Base-by-base conservation (phyloP, 2,329 filamentous ascomycete species). In the Botrytis deweyae region DNA sequence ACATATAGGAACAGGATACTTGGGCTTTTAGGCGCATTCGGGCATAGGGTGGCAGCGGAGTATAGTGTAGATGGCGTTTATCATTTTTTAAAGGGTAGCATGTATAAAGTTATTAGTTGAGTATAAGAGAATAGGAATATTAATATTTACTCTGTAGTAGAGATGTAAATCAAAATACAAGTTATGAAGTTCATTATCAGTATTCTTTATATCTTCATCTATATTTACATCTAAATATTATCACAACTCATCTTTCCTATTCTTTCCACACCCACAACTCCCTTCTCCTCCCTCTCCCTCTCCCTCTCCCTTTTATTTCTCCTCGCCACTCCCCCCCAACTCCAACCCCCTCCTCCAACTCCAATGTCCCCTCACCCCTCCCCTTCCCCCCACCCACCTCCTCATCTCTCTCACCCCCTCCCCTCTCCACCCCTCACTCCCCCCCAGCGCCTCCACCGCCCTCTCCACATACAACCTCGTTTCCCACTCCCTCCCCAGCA, bases 71-170 rank as follows among this genome's bases (percentile, higher is more conserved):
- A 55, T 7, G 52, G 52, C 52, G 52, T 58, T 29, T 14, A 18
- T 29, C 7, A 29, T 18, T 58, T n/a, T 29, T 12, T 55, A 29
- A 18, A 55, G 14, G 14, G 29, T 58, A 18, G 12, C 49, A 16
- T 55, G 16, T n/a, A 55, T 16, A n/a, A 12, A n/a, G n/a, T n/a
- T 1, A 7, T n/a, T 14, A 14, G 49, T 2, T 0, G 7, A 6
- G 4, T n/a, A n/a, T 12, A 1, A 14, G 22, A 29, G 25, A 8
- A 58, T 14, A 52, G 5, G 4, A 14, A 52, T 58, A 18, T 29
- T 33, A 33, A 58, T 29, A 58, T 18, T 29, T 29, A 29, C 16
- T 58, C 16, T 58, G 14, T 8, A 33, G 4, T 18, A 29, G n/a
- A 7, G 52, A 58, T 18, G 0, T 18, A 0, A 9, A 3, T 29